These are phyloP conservation scores for Trichocladium uniseriatum DNA, from an alignment of 495 filamentous ascomycete species.

Conservation along the genomic window DNA sequence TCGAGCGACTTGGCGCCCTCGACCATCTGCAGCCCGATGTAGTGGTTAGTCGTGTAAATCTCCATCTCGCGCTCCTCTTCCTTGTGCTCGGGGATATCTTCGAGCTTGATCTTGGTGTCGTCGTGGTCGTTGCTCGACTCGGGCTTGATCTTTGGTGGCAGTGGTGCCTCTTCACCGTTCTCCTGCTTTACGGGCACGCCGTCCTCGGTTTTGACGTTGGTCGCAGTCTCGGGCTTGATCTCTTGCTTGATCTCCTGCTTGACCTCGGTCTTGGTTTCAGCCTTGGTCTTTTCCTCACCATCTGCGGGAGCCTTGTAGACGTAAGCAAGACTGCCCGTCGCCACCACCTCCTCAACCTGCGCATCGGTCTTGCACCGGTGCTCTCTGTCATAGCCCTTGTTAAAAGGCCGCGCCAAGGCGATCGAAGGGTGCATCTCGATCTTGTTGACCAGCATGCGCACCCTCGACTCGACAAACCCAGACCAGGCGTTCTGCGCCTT, in stretches of 20 bases:
- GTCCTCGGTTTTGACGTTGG: slow-evolving; percentile 17
- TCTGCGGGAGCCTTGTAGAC: slow-evolving; percentile 45
- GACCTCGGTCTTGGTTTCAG: slow-evolving; percentile 30
- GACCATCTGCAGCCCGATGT: slow-evolving; percentile 27
- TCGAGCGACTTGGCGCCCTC: slow-evolving; percentile 50
- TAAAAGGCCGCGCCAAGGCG: slow-evolving; percentile 80
- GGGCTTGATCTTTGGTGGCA: slow-evolving; percentile 9
- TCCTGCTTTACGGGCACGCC: slow-evolving; percentile 12
- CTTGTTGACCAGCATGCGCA: slow-evolving; percentile 70
- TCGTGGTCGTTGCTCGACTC: slow-evolving; percentile 4
- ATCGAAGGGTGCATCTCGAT: slow-evolving; percentile 69
- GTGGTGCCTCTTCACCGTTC: slow-evolving; percentile 8
- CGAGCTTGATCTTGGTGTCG: slow-evolving; percentile 15
- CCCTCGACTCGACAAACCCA: slow-evolving; percentile 85
- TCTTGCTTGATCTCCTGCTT: slow-evolving; percentile 36
- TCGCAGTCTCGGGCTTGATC: slow-evolving; percentile 30
- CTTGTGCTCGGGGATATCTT: slow-evolving; percentile 18
- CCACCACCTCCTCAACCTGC: slow-evolving; percentile 59
- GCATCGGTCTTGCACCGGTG: slow-evolving; percentile 64
- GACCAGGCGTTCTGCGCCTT: slow-evolving; percentile 82
- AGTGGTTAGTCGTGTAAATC: slow-evolving; percentile 28
- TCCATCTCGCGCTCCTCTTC: slow-evolving; percentile 8
- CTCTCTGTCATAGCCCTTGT: slow-evolving; percentile 77
- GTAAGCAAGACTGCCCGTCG: slow-evolving; percentile 61
- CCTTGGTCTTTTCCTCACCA: slow-evolving; percentile 34